Base-by-base conservation (phyloP, 495 filamentous ascomycete species). In the Parmelia sp. region DNA sequence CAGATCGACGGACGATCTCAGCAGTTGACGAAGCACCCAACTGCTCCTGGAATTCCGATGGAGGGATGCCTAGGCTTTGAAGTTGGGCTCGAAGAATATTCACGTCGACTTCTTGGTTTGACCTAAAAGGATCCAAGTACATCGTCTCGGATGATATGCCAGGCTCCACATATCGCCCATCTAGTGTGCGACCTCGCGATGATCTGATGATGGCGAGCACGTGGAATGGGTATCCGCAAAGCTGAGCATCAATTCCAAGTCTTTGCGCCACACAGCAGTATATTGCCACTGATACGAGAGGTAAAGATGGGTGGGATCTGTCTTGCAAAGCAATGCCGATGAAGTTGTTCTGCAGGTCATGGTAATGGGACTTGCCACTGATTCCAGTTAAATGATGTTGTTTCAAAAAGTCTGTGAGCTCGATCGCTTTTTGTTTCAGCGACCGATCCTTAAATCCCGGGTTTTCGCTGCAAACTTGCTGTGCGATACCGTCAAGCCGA, bases 81-180 rank as follows among this genome's bases (percentile, higher is more conserved):
- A 96, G 76, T 63, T 85, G 80, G n/a, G 70, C 74, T 63, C 82
- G 76, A 31, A 96, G 77, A 62, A 83, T 79, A 5, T 75, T 73
- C 5, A 84, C 69, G 0, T 82, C 77, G 0, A 89, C 83, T 74
- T 95, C 91, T 11, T 79, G 71, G 42, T 85, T 80, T 21, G 84
- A 87, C 57, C 85, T 81, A 71, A 88, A 96, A 1, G 92, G 92
- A 69, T 97, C 91, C 65, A 96, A 77, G 73, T 90, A 95, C 82
- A 95, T 90, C 12, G 77, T 78, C 59, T 82, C 74, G 17, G 75
- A 74, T 45, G 72, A 69, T n/a, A 70, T 55, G 73, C 76, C 57
- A 77, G 64, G 62, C 68, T 75, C 61, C 70, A 83, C 60, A 70
- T 77, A 42, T 78, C 84, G 72, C 74, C 86, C 87, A 62, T 91